Percentiles rank a stretch among this genome's conserved stretches.
Evolutionary conservation across 495 filamentous ascomycete species (phyloP).

Genomic region (Beverwykella pulmonaria): DNA sequence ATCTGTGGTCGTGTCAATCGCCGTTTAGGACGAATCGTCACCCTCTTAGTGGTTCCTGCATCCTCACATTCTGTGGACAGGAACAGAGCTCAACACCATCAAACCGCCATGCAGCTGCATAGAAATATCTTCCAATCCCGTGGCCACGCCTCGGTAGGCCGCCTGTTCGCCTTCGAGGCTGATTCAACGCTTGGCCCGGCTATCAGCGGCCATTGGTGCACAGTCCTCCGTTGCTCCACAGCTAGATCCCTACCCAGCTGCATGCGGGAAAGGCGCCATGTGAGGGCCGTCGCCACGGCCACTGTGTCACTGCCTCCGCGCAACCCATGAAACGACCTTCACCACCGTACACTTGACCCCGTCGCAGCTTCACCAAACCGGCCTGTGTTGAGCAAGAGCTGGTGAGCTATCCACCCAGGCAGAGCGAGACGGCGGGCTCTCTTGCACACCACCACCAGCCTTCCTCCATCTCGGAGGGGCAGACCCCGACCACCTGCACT

Average conservation of each 20-base stretch:
- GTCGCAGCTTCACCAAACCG: slow-evolving; percentile 7
- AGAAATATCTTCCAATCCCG: slow-evolving; percentile 15
- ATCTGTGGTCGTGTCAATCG: background rate
- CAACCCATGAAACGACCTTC: slow-evolving; percentile 21
- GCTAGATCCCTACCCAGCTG: slow-evolving; percentile 28
- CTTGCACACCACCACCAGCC: slow-evolving; percentile 18
- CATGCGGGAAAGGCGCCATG: slow-evolving; percentile 12
- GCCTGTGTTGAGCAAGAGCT: background rate
- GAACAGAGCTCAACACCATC: background rate
- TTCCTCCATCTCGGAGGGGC: slow-evolving; percentile 6
- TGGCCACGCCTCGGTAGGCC: slow-evolving; percentile 1
- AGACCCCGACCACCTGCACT: slow-evolving; percentile 18
- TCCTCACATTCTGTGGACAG: background rate
- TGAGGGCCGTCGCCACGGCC: slow-evolving; percentile 28
- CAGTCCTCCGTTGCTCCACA: slow-evolving; percentile 1
- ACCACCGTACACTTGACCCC: slow-evolving; percentile 5
- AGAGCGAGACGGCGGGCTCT: slow-evolving; percentile 6
- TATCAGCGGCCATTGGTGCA: slow-evolving; percentile 28
- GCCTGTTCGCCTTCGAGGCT: slow-evolving; percentile 20
- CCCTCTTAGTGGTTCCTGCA: background rate
- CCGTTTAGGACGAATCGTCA: too few species aligned
- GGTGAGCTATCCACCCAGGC: slow-evolving; percentile 3
- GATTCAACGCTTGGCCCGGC: slow-evolving; percentile 29
- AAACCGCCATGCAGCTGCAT: background rate
- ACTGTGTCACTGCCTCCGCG: slow-evolving; percentile 13